Base-by-base conservation (phyloP, 176 grass and related monocot species). In the Oryza punctata region DNA sequence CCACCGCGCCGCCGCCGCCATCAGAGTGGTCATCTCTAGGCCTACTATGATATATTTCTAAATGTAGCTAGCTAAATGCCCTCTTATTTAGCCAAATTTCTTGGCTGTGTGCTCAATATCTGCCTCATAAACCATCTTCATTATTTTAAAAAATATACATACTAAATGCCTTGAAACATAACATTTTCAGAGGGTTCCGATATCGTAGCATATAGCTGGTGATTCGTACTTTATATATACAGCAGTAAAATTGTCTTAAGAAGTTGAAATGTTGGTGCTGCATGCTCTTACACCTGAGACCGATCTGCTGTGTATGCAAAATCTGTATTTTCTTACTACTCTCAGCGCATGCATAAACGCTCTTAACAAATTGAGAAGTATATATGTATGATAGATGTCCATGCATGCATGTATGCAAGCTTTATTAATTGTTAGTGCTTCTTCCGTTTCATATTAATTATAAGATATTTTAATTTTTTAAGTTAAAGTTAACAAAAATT, bases 1-100 rank as follows among this genome's bases (percentile, higher is more conserved):
- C 80, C 66, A 89, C 46, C 71, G 84, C 78, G 54, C 25, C 15
- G 0, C 15, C 66, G n/a, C n/a, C n/a, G 0, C 71, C 72, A 24
- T 14, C 12, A 2, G 12, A 18, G 5, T 14, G 10, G 2, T 1
- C 16, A 1, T 33, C 37, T 7, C 27, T 54, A 1, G 76, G 44
- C 35, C 78, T 78, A 19, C n/a, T n/a, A 16, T 16, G 16, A 14
- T 13, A 15, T 16, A 49, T 49, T 16, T 49, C 13, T 50, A 45
- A 3, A 45, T 50, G 15, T 50, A 16, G 47, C 50, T 54, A 19
- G 50, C 50, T 54, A 54, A 54, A 54, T 54, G 16, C 50, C 50
- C 50, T 19, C 50, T 54, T 54, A 13, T 49, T 49, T 49, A 50
- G 12, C 47, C 10, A 47, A 15, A 3, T 47, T 47, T 15, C 11